Evolutionary conservation across 2,329 filamentous ascomycete species (phyloP).

Genomic region (Grosmannia serpens): DNA sequence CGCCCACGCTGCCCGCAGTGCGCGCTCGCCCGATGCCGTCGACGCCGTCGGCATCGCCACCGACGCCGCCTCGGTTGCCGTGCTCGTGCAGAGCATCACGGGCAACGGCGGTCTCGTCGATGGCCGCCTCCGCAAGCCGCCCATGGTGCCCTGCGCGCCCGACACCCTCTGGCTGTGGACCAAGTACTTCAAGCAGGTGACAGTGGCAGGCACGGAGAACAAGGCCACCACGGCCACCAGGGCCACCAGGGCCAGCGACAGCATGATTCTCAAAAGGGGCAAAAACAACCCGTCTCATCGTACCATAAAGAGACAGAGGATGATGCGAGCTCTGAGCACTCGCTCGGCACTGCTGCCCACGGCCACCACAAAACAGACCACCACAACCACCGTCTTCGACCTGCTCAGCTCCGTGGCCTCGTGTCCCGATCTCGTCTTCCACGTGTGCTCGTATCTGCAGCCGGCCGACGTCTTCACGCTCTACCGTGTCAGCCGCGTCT

Average conservation of each 20-base stretch:
- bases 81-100: slow-evolving; percentile 7
- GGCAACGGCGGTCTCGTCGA: neutral
- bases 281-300: neutral
- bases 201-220: neutral
- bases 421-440: slow-evolving; percentile 40
- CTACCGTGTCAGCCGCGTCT: slow-evolving; percentile 51
- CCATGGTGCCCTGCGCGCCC: neutral
- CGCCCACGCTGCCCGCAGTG: neutral
- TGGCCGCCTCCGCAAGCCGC: neutral
- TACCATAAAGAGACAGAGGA: neutral
- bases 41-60: neutral
- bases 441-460: slow-evolving; percentile 41
- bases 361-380: neutral
- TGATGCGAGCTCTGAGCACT: neutral
- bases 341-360: neutral
- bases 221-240: no score
- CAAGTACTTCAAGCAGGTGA: slow-evolving; percentile 10
- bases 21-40: neutral
- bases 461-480: slow-evolving; percentile 48
- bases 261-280: neutral
- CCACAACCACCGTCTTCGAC: slow-evolving; percentile 19
- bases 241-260: neutral
- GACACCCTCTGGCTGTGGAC: slow-evolving; percentile 9
- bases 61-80: neutral
- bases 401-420: slow-evolving; percentile 31